Percentiles rank a stretch among this genome's conserved stretches.
These are phyloP conservation scores for Saccharomycopsis sp. DNA, from an alignment of 805 yeast genomes.

Conservation along the genomic window DNA sequence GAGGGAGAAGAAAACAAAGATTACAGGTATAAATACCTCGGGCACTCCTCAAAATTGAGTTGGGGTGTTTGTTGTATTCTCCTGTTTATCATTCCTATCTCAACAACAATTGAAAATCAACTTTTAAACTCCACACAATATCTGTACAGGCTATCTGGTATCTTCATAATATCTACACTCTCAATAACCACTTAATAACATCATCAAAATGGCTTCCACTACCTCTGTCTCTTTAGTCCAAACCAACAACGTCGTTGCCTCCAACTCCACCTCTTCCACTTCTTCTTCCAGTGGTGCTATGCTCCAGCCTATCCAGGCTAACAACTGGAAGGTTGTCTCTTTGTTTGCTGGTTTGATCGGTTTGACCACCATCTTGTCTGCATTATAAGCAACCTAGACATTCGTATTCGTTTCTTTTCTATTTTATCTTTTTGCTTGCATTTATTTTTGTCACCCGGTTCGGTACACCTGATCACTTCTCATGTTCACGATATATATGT, in stretches of 20 bases:
- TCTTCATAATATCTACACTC: not conserved
- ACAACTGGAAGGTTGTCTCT: constrained; percentile 17
- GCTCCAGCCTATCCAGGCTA: constrained; percentile 1
- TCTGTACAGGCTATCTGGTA: not conserved
- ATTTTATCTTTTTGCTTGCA: not conserved
- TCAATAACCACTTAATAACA: not conserved
- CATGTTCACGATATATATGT: not conserved
- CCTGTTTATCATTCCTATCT: no score
- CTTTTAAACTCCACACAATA: no score
- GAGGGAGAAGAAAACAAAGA: no score
- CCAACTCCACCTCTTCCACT: constrained; percentile 9
- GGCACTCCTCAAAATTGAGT: not conserved
- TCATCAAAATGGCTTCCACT: constrained; percentile 20
- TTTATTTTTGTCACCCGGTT: not conserved
- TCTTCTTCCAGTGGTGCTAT: constrained; percentile 15
- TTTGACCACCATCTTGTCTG: constrained; percentile 17
- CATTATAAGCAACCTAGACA: constrained; percentile 4
- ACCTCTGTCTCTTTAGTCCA: constrained; percentile 18
- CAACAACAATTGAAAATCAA: no score
- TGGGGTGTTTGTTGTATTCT: not conserved
- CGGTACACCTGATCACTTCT: no score
- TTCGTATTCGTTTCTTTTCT: not conserved
- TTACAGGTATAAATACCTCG: not conserved
- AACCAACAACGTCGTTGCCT: constrained; percentile 17
- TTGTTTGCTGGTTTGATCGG: constrained; percentile 21